Evolutionary conservation across 2,329 filamentous ascomycete genomes (phyloP), one percentile per base, ranked within the genome.

Genomic region (Colletotrichum sp.): DNA sequence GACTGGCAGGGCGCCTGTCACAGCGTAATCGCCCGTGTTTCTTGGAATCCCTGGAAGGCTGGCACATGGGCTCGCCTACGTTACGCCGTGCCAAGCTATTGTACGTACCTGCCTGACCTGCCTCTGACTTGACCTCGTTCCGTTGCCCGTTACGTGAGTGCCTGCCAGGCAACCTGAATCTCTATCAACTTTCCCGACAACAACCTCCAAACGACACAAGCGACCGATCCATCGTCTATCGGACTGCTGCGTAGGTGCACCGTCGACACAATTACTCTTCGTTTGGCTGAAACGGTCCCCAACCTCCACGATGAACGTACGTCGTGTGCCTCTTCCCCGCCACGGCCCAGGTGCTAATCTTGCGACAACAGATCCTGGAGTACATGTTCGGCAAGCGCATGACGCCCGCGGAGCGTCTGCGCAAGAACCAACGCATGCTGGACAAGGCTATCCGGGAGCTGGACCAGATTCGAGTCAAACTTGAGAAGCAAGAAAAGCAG

Each of bases 321-420:
- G 89, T 81, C 36, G 22, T 77, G 77, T 61, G 52, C 61, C 66
- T 65, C 64, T 55, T 70, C 73, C 57, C 74, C 67, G 62, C 71
- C 72, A n/a, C 73, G n/a, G 19, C 15, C 22, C 29, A 65, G 22
- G 32, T 64, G 78, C 76, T 79, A 78, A 79, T 76, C 65, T 61
- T n/a, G 70, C 57, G 62, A 19, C 32, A n/a, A 52, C 81, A 98
- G 95, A 95, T 99, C 84, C 92, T 99, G 78, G 97, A 99, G 92
- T 99, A 97, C 96, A 96, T 96, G 52, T 99, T 99, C 84, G 97
- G 97, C 80, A 99, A 98, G 92, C 97, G 97, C 86, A 98, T 99
- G 92, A 99, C 97, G 89, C 96, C 97, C 6, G 95, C 96, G 29
- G 95, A 97, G 90, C 94, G 95, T 85, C 89, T 96, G 85, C 93